Evolutionary conservation across 768 basidiomycete species (phyloP).

Genomic region (Polyporus arcularius): DNA sequence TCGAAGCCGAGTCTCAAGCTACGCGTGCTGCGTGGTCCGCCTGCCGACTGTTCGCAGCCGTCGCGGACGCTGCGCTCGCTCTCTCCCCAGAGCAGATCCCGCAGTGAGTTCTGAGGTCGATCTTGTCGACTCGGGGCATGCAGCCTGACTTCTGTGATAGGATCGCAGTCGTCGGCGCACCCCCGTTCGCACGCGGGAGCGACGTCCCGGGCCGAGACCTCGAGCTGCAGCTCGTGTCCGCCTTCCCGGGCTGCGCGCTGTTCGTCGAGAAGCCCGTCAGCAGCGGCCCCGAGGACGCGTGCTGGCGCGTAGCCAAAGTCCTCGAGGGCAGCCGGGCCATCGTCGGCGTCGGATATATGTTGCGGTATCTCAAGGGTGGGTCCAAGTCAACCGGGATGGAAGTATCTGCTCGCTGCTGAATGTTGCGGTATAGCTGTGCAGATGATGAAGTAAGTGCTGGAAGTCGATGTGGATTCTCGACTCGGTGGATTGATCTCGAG

Average conservation of each 20-base stretch:
- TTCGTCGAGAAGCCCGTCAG: conserved; percentile 50
- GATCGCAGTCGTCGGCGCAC: conserved; percentile 43
- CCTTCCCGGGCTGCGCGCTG: conserved; percentile 44
- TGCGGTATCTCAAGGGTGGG: conserved; percentile 41
- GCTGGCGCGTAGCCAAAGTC: conserved; percentile 20
- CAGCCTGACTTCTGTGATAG: conserved; percentile 16
- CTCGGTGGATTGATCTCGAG: not conserved
- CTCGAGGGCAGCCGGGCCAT: conserved; percentile 6
- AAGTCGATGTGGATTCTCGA: no score
- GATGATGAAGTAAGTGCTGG: conserved; percentile 39
- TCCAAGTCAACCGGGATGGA: no score
- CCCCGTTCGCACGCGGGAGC: conserved; percentile 44
- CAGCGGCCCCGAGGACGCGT: conserved; percentile 26
- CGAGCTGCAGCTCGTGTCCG: conserved; percentile 42
- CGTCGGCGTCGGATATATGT: conserved; percentile 37
- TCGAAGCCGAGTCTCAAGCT: conserved; percentile 39
- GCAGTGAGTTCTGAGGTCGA: conserved; percentile 3
- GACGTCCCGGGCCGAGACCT: conserved; percentile 40
- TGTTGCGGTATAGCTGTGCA: conserved; percentile 38
- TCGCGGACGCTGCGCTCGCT: conserved; percentile 4
- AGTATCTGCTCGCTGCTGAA: not conserved
- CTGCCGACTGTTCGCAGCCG: conserved; percentile 13
- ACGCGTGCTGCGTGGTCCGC: conserved; percentile 39
- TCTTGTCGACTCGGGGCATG: not conserved
- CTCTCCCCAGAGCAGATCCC: conserved; percentile 3